Percentiles rank a stretch among this genome's conserved stretches.
phyloP scores from a whole-genome alignment of 192 early-diverging fungal species.

The Rhizophagus clarus region DNA sequence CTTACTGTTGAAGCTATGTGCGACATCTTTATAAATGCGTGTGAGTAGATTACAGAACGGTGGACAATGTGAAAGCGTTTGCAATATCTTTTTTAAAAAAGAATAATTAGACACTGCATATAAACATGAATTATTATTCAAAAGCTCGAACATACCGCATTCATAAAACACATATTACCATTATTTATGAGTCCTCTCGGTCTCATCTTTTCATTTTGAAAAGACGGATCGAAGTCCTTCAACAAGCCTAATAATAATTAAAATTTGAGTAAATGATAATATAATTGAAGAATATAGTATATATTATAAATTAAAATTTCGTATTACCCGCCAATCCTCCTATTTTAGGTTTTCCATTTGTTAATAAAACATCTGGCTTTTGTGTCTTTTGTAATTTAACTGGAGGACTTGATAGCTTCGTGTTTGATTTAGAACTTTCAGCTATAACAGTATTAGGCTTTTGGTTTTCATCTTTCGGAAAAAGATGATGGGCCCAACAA shows the following conservation, averaged over 20 bases:
- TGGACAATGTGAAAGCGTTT: slow-evolving; percentile 88
- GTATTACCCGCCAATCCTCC: not conserved
- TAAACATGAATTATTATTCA: not conserved
- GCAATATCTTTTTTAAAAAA: slow-evolving; percentile 60
- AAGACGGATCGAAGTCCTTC: not conserved
- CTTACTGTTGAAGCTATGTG: slow-evolving; percentile 71
- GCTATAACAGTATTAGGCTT: not conserved
- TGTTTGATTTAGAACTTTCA: not conserved
- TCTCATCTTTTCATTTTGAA: not conserved
- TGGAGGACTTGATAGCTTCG: not conserved
- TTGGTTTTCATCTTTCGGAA: not conserved
- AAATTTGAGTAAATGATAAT: not conserved
- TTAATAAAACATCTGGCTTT: not conserved
- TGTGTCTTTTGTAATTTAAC: not conserved
- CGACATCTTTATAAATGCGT: slow-evolving; percentile 62
- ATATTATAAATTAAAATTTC: not conserved
- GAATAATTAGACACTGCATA: not conserved
- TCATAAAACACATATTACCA: slow-evolving; percentile 99
- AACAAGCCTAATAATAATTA: not conserved
- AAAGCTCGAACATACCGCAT: slow-evolving; percentile 64
- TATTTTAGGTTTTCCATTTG: not conserved
- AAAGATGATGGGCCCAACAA: not conserved
- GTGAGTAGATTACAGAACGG: slow-evolving; percentile 90
- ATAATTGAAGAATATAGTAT: not conserved
- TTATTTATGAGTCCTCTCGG: slow-evolving; percentile 95